phyloP scores from a whole-genome alignment of 2,329 filamentous ascomycete genomes.

The Botrytis hyacinthi region DNA sequence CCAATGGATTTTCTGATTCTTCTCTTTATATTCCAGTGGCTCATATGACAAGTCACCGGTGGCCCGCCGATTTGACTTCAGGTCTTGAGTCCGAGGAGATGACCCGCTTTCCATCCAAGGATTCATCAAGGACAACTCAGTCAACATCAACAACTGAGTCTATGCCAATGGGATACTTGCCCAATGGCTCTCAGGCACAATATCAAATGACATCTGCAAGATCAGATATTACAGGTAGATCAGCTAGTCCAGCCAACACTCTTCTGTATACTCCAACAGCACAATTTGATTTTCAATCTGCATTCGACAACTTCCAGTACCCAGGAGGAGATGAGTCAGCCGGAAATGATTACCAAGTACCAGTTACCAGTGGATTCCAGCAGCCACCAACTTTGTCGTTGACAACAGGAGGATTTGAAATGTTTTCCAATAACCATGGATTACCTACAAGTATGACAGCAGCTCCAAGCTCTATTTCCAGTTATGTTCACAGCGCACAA shows the following conservation, averaged over 20 bases:
- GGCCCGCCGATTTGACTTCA: slow-evolving; percentile 32
- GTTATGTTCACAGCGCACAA: slow-evolving; percentile 22
- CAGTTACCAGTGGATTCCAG: slow-evolving; percentile 29
- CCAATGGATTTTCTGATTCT: slow-evolving; percentile 36
- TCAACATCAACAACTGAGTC: slow-evolving; percentile 33
- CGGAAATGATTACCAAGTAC: slow-evolving; percentile 31
- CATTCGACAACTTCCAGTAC: slow-evolving; percentile 35
- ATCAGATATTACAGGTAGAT: slow-evolving; percentile 38
- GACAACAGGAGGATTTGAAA: slow-evolving; percentile 28
- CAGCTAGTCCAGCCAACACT: slow-evolving; percentile 35
- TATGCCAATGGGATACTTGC: slow-evolving; percentile 33
- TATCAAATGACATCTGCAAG: slow-evolving; percentile 38
- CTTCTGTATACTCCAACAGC: slow-evolving; percentile 35
- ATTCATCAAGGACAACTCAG: slow-evolving; percentile 33
- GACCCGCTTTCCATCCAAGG: slow-evolving; percentile 36
- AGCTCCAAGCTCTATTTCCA: slow-evolving; percentile 27
- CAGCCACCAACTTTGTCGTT: slow-evolving; percentile 26
- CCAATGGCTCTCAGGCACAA: slow-evolving; percentile 33
- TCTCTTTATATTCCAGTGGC: slow-evolving; percentile 29
- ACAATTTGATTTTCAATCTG: slow-evolving; percentile 34
- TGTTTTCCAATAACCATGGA: slow-evolving; percentile 30
- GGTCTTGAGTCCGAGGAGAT: slow-evolving; percentile 33
- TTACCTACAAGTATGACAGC: slow-evolving; percentile 25
- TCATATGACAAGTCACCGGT: slow-evolving; percentile 32
- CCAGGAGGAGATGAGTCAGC: slow-evolving; percentile 33